Conservation (phyloP, 2,329 filamentous ascomycete genomes). For the Pestalotiopsis sp. region DNA sequence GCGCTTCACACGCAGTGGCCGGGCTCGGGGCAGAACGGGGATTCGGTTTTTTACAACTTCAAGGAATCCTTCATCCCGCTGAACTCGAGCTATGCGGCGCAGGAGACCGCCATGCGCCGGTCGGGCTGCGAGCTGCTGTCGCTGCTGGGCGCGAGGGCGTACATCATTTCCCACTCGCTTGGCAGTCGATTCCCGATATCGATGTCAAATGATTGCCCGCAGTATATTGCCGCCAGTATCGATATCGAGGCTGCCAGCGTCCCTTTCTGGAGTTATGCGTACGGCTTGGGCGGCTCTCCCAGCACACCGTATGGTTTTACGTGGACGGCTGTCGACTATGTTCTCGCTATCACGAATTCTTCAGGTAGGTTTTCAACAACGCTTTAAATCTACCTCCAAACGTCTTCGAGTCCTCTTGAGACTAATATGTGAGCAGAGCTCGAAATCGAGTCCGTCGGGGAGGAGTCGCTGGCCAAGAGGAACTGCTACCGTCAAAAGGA, state of each 20-base stretch:
- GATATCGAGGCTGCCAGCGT: constrained; percentile 27
- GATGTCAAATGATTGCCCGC: constrained; percentile 27
- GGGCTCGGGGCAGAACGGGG: constrained; percentile 18
- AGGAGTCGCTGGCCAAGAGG: constrained; percentile 8
- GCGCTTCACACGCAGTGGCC: constrained; percentile 23
- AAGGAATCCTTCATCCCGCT: constrained; percentile 20
- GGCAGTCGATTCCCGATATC: constrained; percentile 23
- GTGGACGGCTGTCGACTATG: constrained; percentile 41
- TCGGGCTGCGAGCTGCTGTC: constrained; percentile 29
- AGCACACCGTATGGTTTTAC: constrained; percentile 39
- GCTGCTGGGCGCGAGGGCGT: constrained; percentile 27
- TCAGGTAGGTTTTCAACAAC: not conserved
- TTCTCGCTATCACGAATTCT: constrained; percentile 31
- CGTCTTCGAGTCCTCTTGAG: too few species aligned
- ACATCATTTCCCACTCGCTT: constrained; percentile 32
- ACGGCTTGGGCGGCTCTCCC: constrained; percentile 5
- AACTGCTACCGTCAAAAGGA: constrained; percentile 11
- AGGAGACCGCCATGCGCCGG: constrained; percentile 27
- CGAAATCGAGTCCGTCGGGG: not conserved
- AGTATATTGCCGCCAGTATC: constrained; percentile 26
- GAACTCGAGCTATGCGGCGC: constrained; percentile 26
- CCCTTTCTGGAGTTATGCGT: constrained; percentile 20
- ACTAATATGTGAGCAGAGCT: not conserved
- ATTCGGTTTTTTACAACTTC: constrained; percentile 30
- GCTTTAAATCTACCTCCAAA: not conserved